Evolutionary conservation across 192 early-diverging fungal species (phyloP).

Genomic region (Pilaira anomala): DNA sequence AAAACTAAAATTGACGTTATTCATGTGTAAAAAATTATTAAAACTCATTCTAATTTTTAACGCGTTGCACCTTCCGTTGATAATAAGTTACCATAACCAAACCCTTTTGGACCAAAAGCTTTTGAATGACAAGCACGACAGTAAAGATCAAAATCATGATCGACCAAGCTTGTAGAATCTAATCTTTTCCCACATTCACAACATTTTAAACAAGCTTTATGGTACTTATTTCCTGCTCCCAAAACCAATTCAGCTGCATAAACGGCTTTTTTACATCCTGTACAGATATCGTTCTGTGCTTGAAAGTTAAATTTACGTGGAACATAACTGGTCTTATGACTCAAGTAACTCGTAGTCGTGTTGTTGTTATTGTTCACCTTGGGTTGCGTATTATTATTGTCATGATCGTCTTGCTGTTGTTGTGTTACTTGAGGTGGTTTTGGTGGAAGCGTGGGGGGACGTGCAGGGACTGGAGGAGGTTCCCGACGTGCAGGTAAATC

Average conservation of each 20-base stretch:
- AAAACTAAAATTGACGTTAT: too few relatives aligned
- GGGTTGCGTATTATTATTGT: background rate
- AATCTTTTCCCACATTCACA: conserved; percentile 50
- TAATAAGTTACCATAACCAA: conserved; percentile 29
- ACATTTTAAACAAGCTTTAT: conserved; percentile 55
- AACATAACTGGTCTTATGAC: conserved; percentile 26
- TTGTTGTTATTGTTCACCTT: background rate
- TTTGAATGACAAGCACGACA: conserved; percentile 54
- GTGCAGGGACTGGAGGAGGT: background rate
- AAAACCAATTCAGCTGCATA: conserved; percentile 56
- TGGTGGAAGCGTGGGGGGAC: background rate
- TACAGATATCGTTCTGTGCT: conserved; percentile 45
- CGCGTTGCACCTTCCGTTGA: conserved; percentile 27
- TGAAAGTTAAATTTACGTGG: conserved; percentile 35
- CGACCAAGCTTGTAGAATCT: conserved; percentile 56
- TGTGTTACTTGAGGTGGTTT: too few relatives aligned
- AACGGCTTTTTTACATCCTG: conserved; percentile 53
- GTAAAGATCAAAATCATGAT: conserved; percentile 45
- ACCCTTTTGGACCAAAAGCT: conserved; percentile 47
- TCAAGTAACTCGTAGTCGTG: conserved; percentile 16
- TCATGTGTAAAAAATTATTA: too few relatives aligned
- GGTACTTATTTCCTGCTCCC: conserved; percentile 57
- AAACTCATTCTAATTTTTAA: background rate
- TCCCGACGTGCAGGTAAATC: background rate
- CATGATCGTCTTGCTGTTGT: too few relatives aligned